Conservation (phyloP, 495 filamentous ascomycete genomes). For the Cudoniella acicularis region DNA sequence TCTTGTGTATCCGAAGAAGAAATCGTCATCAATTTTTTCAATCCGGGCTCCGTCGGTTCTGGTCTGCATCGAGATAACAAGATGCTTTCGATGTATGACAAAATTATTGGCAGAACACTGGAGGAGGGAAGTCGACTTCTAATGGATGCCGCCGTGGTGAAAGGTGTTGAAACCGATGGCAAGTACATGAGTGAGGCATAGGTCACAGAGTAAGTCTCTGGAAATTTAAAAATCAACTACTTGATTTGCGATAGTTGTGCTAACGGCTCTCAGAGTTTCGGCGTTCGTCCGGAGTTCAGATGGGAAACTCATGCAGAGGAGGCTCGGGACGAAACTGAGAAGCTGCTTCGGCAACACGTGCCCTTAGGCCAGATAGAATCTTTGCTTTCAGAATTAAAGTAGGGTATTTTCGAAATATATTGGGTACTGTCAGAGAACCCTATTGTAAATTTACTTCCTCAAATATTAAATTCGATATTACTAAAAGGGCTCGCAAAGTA, state of each 20-base stretch:
- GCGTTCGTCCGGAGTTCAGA: background rate
- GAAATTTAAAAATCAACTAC: background rate
- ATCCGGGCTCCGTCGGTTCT: conserved; percentile 17
- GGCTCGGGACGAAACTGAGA: background rate
- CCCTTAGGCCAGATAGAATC: no score
- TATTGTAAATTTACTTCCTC: no score
- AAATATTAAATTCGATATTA: no score
- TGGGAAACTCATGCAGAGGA: background rate
- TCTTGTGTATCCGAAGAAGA: conserved; percentile 10
- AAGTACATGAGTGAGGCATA: conserved; percentile 15
- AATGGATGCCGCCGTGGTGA: conserved; percentile 24
- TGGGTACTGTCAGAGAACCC: no score
- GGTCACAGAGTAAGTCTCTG: conserved; percentile 6
- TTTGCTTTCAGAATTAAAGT: no score
- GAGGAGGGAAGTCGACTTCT: conserved; percentile 27
- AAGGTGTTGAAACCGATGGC: conserved; percentile 18
- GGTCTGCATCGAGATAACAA: conserved; percentile 5
- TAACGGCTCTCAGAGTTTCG: background rate
- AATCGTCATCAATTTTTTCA: conserved; percentile 47
- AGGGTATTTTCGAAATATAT: no score
- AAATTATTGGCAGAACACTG: conserved; percentile 22
- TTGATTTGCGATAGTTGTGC: background rate
- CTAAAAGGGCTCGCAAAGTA: no score
- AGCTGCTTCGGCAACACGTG: background rate
- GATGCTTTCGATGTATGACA: conserved; percentile 7